phyloP scores from a whole-genome alignment of 164 flowering plant genomes.

The Malania oleifera region DNA sequence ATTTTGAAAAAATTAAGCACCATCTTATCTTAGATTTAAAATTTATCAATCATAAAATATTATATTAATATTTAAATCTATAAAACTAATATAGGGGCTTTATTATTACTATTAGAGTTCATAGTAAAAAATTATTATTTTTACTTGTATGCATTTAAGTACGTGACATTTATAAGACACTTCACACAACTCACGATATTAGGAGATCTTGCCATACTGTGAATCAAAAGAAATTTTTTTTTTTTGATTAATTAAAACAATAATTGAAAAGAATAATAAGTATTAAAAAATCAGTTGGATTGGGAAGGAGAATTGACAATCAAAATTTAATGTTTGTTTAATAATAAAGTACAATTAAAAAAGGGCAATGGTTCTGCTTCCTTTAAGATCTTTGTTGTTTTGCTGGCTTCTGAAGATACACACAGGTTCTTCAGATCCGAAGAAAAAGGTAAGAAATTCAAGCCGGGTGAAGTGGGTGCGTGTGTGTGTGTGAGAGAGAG shows the following conservation, averaged over 20 bases:
- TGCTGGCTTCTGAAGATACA: conserved; percentile 35
- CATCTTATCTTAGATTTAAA: too few species aligned
- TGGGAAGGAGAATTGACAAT: background rate
- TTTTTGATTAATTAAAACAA: background rate
- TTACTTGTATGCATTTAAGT: too few species aligned
- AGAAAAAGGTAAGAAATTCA: conserved; percentile 31
- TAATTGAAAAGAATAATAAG: background rate
- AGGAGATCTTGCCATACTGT: background rate
- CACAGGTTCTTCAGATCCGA: conserved; percentile 41
- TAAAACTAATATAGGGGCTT: too few species aligned
- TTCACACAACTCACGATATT: conserved; percentile 9
- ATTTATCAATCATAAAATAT: too few species aligned
- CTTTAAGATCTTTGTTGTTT: conserved; percentile 40
- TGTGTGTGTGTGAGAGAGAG: too few species aligned
- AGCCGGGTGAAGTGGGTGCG: background rate
- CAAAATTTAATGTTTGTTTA: background rate
- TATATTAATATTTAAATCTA: too few species aligned
- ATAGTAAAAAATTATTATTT: too few species aligned
- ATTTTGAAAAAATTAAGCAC: too few species aligned
- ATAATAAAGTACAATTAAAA: background rate
- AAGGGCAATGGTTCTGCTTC: conserved; percentile 10
- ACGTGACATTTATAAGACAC: too few species aligned
- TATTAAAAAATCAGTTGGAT: background rate
- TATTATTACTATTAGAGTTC: too few species aligned
- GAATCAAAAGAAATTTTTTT: too few species aligned